These are phyloP conservation scores for Debaryomyces coudertii DNA, from an alignment of 1,139 yeast species.

Conservation along the genomic window DNA sequence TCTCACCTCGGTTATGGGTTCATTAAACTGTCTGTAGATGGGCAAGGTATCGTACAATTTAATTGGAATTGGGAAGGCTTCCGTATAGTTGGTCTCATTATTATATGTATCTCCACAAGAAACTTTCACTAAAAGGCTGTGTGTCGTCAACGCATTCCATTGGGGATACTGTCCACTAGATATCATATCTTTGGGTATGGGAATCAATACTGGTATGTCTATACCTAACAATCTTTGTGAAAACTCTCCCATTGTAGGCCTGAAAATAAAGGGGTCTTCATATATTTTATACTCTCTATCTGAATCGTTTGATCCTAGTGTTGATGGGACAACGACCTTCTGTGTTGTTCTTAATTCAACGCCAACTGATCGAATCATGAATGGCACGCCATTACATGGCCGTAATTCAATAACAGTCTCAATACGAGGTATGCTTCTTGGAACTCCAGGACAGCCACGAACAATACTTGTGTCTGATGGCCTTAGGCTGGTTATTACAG, in stretches of 20 bases:
- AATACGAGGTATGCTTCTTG: conserved; percentile 57
- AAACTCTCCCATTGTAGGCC: conserved; percentile 42
- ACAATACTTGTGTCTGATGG: conserved; percentile 53
- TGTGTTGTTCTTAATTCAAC: conserved; percentile 43
- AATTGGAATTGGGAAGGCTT: conserved; percentile 50
- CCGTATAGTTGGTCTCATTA: conserved; percentile 35
- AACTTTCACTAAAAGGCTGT: conserved; percentile 38
- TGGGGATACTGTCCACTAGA: conserved; percentile 45
- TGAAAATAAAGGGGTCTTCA: conserved; percentile 40
- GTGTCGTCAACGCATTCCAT: conserved; percentile 47
- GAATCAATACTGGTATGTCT: conserved; percentile 62
- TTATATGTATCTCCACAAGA: conserved; percentile 36
- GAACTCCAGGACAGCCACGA: conserved; percentile 67
- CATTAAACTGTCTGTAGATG: conserved; percentile 54
- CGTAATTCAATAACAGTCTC: conserved; percentile 47
- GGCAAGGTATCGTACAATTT: conserved; percentile 57
- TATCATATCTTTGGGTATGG: conserved; percentile 56
- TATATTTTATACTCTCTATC: conserved; percentile 37
- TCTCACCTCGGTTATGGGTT: conserved; percentile 46
- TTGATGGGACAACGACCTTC: conserved; percentile 41
- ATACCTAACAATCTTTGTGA: conserved; percentile 49
- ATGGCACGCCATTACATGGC: conserved; percentile 42
- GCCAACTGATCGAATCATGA: conserved; percentile 40
- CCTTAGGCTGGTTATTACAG: conserved; percentile 40
- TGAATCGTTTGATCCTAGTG: conserved; percentile 47